Conservation (phyloP, 345 rosid genomes). For the Corchorus olitorius region DNA sequence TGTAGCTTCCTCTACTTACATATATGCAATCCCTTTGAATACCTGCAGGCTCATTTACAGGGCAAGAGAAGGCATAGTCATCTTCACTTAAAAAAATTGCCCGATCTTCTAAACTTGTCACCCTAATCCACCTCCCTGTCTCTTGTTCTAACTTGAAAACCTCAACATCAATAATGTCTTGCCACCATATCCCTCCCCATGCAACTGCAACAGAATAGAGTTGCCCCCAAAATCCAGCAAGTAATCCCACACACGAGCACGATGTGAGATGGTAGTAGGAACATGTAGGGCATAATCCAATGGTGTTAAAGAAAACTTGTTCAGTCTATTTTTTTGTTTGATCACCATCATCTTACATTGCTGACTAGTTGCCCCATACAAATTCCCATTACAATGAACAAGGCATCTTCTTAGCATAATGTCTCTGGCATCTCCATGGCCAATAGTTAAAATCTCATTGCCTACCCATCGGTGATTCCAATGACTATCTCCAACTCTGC, state of each 20-base stretch:
- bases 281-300: neutral
- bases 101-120: neutral
- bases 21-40: neutral
- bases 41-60: neutral
- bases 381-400: neutral
- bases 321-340: no score
- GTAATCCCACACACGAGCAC: rapidly evolving
- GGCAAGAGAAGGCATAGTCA: neutral
- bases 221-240: neutral
- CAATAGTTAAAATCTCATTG: neutral
- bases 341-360: no score
- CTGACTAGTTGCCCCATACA: no score
- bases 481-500: neutral
- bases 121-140: neutral
- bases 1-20: neutral
- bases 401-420: neutral
- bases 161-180: neutral
- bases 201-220: neutral
- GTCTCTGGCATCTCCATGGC: neutral
- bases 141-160: neutral
- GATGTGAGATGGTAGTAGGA: neutral
- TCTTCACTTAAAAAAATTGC: neutral
- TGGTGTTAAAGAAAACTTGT: neutral
- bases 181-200: neutral
- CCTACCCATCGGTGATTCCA: neutral